Percentiles rank a stretch among this genome's conserved stretches.
Evolutionary conservation across 179 eudicot species (phyloP).

Genomic region (Beta macrorhiza): DNA sequence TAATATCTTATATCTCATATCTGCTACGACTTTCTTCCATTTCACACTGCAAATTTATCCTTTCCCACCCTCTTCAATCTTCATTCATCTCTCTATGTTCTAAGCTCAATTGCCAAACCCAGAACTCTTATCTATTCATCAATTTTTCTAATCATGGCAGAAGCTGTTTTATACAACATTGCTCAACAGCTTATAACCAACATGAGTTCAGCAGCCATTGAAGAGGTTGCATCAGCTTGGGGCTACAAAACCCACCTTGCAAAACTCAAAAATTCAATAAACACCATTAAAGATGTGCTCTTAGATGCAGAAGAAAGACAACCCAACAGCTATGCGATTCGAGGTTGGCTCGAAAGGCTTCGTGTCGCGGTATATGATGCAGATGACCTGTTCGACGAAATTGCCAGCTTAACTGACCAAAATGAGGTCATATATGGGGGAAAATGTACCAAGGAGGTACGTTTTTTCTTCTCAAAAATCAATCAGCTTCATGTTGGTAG

Average conservation of each 20-base stretch:
- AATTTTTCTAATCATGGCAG: slow-evolving; percentile 12
- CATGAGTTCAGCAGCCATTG: slow-evolving; percentile 23
- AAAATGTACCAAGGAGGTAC: slow-evolving; percentile 14
- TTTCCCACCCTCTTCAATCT: neutral
- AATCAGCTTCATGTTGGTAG: slow-evolving; percentile 18
- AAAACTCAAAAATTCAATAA: slow-evolving; percentile 18
- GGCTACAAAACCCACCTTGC: slow-evolving; percentile 22
- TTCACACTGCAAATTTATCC: neutral
- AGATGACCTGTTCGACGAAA: slow-evolving; percentile 41
- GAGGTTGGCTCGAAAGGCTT: slow-evolving; percentile 35
- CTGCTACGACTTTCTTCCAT: neutral
- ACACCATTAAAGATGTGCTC: slow-evolving; percentile 27
- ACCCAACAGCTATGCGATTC: slow-evolving; percentile 20
- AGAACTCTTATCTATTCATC: no score
- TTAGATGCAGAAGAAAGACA: slow-evolving; percentile 32
- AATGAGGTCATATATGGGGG: neutral
- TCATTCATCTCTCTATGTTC: neutral
- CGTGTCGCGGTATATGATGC: slow-evolving; percentile 26
- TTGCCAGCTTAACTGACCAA: slow-evolving; percentile 14
- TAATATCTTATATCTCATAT: no score
- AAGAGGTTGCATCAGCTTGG: slow-evolving; percentile 24
- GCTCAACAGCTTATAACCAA: slow-evolving; percentile 7
- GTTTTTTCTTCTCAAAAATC: slow-evolving; percentile 19
- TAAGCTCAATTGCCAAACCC: neutral
- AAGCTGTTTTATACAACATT: slow-evolving; percentile 22